Base-by-base conservation (phyloP, 1,284 basidiomycete species). In the Cerioporus squamosus region DNA sequence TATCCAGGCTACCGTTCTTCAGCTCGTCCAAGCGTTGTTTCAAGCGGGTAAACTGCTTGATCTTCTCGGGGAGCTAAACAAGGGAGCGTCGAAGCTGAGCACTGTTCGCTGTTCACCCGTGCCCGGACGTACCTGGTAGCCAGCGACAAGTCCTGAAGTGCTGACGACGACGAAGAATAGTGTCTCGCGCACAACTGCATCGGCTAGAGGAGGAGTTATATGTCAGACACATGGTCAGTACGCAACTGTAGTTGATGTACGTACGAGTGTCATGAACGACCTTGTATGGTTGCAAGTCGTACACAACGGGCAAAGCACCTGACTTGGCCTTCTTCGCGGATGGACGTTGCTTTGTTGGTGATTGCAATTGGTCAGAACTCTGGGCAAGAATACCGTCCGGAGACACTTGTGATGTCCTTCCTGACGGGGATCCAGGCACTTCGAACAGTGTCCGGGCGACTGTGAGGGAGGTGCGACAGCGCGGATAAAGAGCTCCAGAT, bases 131-230 rank as follows among this genome's bases (percentile, higher is more conserved):
- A 86, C 88, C 77, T 88, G 85, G 66, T 86, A 85, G 26, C 75
- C 75, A 8, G 82, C 80, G 1, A 90, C 88, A 15, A 84, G 76
- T 0, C 83, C 88, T 0, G 89, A 91, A 0, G 87, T 88, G 61
- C 85, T 87, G 0, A 87, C 85, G 23, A 86, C 77, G 1, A 84
- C 83, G 62, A 83, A 91, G 67, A 91, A 81, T 0, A 90, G 60
- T 0, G 88, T 90, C 67, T 88, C 86, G 7, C 50, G 59, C 5
- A 63, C 59, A 8, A 24, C 15, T 29, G 51, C 53, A 22, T 50
- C 47, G 0, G 50, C 52, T 55, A 22, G 15, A 29, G 9, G 22
- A 39, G n/a, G 20, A 6, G 39, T 6, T 18, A 10, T 4, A 42
- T 18, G n/a, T n/a, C 8, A 22, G 20, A 42, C 7, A 10, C 20